Percentiles rank a stretch among this genome's conserved stretches.
phyloP scores from a whole-genome alignment of 495 filamentous ascomycete genomes.

The Melanomma pulvis-pyrius region DNA sequence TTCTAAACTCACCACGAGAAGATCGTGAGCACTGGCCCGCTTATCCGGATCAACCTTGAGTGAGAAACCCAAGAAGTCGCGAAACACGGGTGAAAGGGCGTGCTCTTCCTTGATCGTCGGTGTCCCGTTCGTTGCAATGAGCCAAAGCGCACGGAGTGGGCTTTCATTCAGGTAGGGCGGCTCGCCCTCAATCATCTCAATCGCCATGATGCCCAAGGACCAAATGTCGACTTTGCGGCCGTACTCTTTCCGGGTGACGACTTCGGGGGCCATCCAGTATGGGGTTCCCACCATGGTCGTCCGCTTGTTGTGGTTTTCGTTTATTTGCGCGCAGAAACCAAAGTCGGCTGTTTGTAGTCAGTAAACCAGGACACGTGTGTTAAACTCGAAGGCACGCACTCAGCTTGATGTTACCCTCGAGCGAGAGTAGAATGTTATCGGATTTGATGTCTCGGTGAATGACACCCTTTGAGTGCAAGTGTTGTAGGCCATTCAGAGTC shows the following conservation, averaged over 20 bases:
- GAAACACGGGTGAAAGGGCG: constrained; percentile 75
- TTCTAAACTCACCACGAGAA: constrained; percentile 73
- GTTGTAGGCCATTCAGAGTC: constrained; percentile 88
- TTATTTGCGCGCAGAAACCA: constrained; percentile 98
- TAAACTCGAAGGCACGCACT: constrained; percentile 62
- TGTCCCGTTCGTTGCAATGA: constrained; percentile 97
- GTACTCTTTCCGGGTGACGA: constrained; percentile 96
- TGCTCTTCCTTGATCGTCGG: constrained; percentile 93
- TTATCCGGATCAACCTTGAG: constrained; percentile 96
- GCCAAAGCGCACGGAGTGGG: constrained; percentile 86
- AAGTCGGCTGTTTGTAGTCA: constrained; percentile 74
- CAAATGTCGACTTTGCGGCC: constrained; percentile 98
- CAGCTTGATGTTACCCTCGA: constrained; percentile 96
- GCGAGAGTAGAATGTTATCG: constrained; percentile 92
- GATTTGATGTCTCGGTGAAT: constrained; percentile 99
- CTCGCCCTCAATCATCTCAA: constrained; percentile 99
- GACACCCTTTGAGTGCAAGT: constrained; percentile 94
- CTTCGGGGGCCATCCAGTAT: constrained; percentile 99
- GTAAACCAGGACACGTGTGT: neutral
- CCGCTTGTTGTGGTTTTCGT: constrained; percentile 93
- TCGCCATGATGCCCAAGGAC: constrained; percentile 99
- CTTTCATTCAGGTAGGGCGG: constrained; percentile 96
- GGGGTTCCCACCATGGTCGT: constrained; percentile 99
- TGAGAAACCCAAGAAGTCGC: constrained; percentile 86
- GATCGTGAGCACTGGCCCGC: constrained; percentile 88